These are phyloP conservation scores for Suillus spraguei DNA, from an alignment of 768 basidiomycete genomes.

Conservation along the genomic window DNA sequence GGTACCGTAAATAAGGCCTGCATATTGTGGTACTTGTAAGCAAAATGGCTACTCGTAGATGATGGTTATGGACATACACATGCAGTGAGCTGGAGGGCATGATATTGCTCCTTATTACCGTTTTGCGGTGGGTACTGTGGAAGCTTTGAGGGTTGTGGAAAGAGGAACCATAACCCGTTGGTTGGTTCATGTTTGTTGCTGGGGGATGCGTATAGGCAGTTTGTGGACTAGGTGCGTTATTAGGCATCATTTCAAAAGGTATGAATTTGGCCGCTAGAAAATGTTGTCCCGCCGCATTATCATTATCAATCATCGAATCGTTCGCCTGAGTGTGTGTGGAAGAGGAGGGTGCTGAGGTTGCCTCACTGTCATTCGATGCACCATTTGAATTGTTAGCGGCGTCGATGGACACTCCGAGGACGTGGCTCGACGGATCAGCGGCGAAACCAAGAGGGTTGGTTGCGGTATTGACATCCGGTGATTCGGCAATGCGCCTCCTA, in stretches of 20 bases:
- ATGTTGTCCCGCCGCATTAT: not conserved
- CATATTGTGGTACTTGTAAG: not conserved
- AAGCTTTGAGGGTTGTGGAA: not conserved
- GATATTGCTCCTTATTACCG: not conserved
- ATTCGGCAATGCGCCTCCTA: not conserved
- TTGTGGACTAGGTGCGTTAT: too few species aligned
- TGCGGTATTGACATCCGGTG: not conserved
- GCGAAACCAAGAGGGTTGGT: not conserved
- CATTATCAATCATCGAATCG: not conserved
- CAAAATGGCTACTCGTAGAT: not conserved
- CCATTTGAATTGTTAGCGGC: not conserved
- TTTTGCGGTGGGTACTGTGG: not conserved
- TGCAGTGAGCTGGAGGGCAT: not conserved
- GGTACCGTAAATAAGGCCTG: not conserved
- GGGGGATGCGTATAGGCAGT: too few species aligned
- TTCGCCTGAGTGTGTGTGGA: not conserved
- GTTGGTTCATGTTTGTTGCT: not conserved
- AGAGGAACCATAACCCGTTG: not conserved
- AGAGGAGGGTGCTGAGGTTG: not conserved
- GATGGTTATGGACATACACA: not conserved
- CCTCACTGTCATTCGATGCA: not conserved
- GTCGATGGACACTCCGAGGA: not conserved
- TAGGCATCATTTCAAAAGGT: too few species aligned
- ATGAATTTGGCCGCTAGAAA: not conserved
- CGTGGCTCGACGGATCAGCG: not conserved